phyloP scores from a whole-genome alignment of 768 basidiomycete genomes.

The Serendipita indica region DNA sequence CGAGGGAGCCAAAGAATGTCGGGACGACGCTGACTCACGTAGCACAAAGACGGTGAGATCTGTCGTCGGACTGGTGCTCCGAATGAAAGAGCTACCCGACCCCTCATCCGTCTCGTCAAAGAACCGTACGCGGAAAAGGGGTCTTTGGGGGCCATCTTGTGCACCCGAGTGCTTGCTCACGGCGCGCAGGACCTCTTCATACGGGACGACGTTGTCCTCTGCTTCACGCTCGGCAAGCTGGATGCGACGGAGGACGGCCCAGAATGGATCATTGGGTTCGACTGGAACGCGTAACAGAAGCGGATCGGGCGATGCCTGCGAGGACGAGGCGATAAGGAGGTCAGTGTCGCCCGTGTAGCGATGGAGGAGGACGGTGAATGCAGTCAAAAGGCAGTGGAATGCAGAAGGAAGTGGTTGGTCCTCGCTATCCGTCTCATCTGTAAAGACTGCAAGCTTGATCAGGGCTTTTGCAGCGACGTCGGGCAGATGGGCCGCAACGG shows the following conservation, averaged over 20 bases:
- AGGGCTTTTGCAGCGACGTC: slow-evolving; percentile 58
- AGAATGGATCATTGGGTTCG: slow-evolving; percentile 77
- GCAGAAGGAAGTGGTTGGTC: slow-evolving; percentile 54
- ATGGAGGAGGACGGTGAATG: slow-evolving; percentile 81
- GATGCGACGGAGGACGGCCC: slow-evolving; percentile 73
- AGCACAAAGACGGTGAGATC: slow-evolving; percentile 87
- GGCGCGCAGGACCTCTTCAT: slow-evolving; percentile 56
- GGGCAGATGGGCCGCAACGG: slow-evolving; percentile 54
- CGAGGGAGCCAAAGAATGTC: slow-evolving; percentile 53
- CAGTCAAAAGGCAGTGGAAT: slow-evolving; percentile 83
- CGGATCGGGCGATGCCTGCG: slow-evolving; percentile 57
- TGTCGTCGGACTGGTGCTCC: slow-evolving; percentile 69
- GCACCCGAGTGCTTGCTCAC: slow-evolving; percentile 48
- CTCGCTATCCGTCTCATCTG: slow-evolving; percentile 36
- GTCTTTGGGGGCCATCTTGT: slow-evolving; percentile 31
- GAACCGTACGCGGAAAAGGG: slow-evolving; percentile 89
- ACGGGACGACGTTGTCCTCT: slow-evolving; percentile 65
- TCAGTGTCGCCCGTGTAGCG: slow-evolving; percentile 93
- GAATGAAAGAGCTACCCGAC: slow-evolving; percentile 56
- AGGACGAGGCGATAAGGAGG: slow-evolving; percentile 79
- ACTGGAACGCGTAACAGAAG: slow-evolving; percentile 71
- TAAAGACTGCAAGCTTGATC: slow-evolving; percentile 65
- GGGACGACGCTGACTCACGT: slow-evolving; percentile 48
- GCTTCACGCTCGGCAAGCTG: slow-evolving; percentile 75
- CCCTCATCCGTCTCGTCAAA: slow-evolving; percentile 69